Base-by-base conservation (phyloP, 2,329 filamentous ascomycete species). In the Ophiostoma triangulosporum region DNA sequence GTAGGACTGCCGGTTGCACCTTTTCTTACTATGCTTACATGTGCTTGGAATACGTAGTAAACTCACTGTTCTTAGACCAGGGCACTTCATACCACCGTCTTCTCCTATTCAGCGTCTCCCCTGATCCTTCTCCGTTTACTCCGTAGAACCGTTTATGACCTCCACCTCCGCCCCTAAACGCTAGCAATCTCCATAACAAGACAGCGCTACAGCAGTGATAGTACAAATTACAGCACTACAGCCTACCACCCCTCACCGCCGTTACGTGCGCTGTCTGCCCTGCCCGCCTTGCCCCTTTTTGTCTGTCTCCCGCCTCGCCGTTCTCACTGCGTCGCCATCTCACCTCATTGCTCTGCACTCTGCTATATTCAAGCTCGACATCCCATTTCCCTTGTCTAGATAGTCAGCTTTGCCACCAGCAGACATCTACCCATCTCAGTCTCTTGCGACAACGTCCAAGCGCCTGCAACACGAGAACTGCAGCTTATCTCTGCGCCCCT, bases 221-320 rank as follows among this genome's bases (percentile, higher is more conserved):
- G 27, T n/a, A 46, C 43, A 46, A 29, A 17, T 27, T 46, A 48
- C 46, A 48, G 29, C 27, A 22, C 26, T 14, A 15, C 36, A 33
- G 22, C 26, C 29, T n/a, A 33, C 20, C 49, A 50, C 54, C 54
- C 54, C 54, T 55, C 54, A 55, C 54, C 54, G 54, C 54, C 46
- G 50, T 22, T 49, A 45, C 49, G 33, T 50, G 40, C 20, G 31
- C 20, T 49, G 45, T 8, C 46, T 17, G 46, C 46, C 46, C 46
- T 36, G 12, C 17, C 22, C 48, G 26, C 22, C 48, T 36, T 50
- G 31, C 48, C 48, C 48, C 27, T 50, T 36, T 33, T 36, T 33
- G 31, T 26, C 36, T 26, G 15, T 15, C 32, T 35, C 14, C n/a
- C 17, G 36, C 36, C 36, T 40, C 36, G n/a, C n/a, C n/a, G n/a